Base-by-base conservation (phyloP, 1,139 yeast species). In the Candida anutae region DNA sequence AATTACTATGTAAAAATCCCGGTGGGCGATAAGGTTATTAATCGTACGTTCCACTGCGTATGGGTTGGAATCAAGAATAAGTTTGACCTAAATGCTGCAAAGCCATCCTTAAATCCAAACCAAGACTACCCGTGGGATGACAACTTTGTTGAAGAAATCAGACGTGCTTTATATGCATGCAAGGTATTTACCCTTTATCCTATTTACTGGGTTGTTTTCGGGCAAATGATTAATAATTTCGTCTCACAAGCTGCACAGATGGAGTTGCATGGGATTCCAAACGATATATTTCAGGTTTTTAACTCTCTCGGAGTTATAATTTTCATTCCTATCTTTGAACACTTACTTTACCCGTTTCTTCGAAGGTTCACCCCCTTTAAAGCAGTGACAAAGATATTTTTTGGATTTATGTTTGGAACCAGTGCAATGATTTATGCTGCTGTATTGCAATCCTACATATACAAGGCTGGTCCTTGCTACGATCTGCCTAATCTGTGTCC, bases 361-460 rank as follows among this genome's bases (percentile, higher is more conserved):
- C 62, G 79, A 53, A 63, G 51, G 40, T 53, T 35, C 44, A 74
- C 81, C 24, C 70, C 75, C n/a, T 73, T 77, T 48, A 74, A 64
- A 39, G 76, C 95, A 23, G 74, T 83, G 42, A 68, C 85, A 35
- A 75, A 83, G 53, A 85, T 87, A 41, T 65, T 71, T 47, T 62
- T 65, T 39, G 95, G 96, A 8, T 85, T 85, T 61, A 54, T 78
- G 53, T 63, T 82, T 33, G 87, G 79, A 30, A 54, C 87, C 5
- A 45, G 68, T 24, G 70, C 94, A 22, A 80, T 82, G 77, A 70
- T 76, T 20, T 76, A 80, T 48, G 93, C 94, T 31, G 90, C 94
- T 11, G 77, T 82, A 24, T 67, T 83, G 39, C 95, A 87, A 58
- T 74, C 76, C 48, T 63, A 62, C 47, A 77, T 87, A 37, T 85